These are phyloP conservation scores for Wickerhamomyces sp. DNA, from an alignment of 1,139 yeast genomes.

Conservation along the genomic window DNA sequence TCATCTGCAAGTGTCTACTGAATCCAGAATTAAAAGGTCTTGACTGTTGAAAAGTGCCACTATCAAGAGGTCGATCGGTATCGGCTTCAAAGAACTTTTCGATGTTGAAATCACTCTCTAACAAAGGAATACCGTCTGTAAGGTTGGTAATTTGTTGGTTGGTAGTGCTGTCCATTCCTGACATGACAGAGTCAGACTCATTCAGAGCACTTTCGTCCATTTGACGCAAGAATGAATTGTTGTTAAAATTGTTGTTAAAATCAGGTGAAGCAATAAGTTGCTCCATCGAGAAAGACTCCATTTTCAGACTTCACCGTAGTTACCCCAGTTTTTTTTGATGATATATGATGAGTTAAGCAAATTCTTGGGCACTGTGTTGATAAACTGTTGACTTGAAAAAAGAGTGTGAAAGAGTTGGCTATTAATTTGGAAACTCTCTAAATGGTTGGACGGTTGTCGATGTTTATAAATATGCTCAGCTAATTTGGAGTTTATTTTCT, in stretches of 20 bases:
- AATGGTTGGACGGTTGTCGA: no score
- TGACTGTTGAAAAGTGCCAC: neutral
- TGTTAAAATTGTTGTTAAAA: no score
- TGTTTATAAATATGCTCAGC: no score
- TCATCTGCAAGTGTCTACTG: neutral
- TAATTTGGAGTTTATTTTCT: no score
- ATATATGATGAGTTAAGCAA: no score
- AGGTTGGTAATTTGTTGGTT: neutral
- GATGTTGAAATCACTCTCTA: neutral
- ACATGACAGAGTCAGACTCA: neutral
- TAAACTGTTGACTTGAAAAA: no score
- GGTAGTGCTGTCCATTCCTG: neutral
- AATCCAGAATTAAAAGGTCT: neutral
- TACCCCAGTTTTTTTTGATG: no score
- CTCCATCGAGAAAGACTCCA: neutral
- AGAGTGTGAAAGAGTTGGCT: no score
- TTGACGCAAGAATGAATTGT: no score
- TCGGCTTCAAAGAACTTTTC: slow-evolving; percentile 3
- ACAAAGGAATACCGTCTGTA: neutral
- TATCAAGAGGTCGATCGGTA: neutral
- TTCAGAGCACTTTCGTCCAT: neutral
- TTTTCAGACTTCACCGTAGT: neutral
- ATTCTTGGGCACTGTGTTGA: no score
- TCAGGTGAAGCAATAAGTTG: neutral
- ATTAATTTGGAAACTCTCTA: no score